These are phyloP conservation scores for Apium graveolens DNA, from an alignment of 129 eudicot genomes.

Conservation along the genomic window DNA sequence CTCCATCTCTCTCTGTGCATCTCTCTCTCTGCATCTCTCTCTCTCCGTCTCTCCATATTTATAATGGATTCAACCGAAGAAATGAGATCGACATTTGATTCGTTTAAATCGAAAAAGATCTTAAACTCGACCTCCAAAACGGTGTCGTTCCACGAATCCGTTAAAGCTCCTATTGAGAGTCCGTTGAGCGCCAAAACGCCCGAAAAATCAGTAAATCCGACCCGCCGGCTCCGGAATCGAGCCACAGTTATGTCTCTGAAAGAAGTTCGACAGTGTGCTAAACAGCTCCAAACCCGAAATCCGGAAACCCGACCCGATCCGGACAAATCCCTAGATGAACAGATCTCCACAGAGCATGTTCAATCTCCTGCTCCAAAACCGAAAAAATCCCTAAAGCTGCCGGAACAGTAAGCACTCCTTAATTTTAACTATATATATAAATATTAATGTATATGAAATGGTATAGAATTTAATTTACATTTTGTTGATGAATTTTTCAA, in stretches of 20 bases:
- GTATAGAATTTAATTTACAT: neutral
- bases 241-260: conserved; percentile 36
- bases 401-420: conserved; percentile 39
- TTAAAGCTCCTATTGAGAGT: conserved; percentile 21
- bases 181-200: conserved; percentile 39
- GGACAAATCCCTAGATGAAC: conserved; percentile 5
- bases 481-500: neutral
- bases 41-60: neutral
- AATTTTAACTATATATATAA: neutral
- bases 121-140: conserved; percentile 12
- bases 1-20: neutral
- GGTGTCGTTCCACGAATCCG: conserved; percentile 16
- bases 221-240: conserved; percentile 36
- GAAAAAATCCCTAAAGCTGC: conserved; percentile 27
- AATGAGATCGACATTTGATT: conserved; percentile 22
- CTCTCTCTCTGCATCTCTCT: neutral
- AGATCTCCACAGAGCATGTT: neutral
- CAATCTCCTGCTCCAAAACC: conserved; percentile 19
- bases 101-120: conserved; percentile 43
- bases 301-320: conserved; percentile 24
- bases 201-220: conserved; percentile 34
- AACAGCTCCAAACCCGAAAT: conserved; percentile 33
- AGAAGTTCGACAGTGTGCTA: conserved; percentile 44
- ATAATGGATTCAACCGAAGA: conserved; percentile 28
- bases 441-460: neutral